Base-by-base conservation (phyloP, 2,329 filamentous ascomycete genomes). In the Plenodomus biglobosus region DNA sequence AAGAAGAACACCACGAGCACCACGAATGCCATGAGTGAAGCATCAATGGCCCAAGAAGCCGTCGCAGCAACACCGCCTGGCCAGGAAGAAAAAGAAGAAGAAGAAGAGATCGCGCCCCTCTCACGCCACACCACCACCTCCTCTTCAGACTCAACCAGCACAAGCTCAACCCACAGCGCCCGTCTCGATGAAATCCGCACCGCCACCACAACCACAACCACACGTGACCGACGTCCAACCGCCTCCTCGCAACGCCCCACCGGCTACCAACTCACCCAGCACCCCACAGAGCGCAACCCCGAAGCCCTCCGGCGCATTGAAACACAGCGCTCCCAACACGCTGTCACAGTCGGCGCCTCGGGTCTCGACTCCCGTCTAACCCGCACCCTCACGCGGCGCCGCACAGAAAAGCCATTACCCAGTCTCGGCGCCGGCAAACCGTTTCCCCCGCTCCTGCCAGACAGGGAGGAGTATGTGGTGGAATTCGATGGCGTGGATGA, bases 401-500 rank as follows among this genome's bases (percentile, higher is more conserved):
- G 53, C 24, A 63, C 64, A 4, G 57, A 67, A 35, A 82, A 73
- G 64, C 84, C 86, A 1, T 66, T 91, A 45, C 88, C 88, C 0
- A 71, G 74, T 11, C 86, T 91, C 66, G 88, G 88, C 24, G 83
- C 78, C 41, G 86, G 85, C 15, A 92, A 90, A 73, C 80, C 85
- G 1, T 90, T 85, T 61, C 88, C 88, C 1, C 87, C 87, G 2
- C 77, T 74, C 0, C 69, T 92, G 38, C 87, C 87, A 1, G 83
- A 85, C 3, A 78, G 81, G 58, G 88, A 92, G 61, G 84, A 88
- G 55, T 92, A 92, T 64, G 87, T 91, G 0, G 88, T 92, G 39
- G 88, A 82, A 44, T 96, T 95, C 63, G 86, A 92, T 58, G 90
- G 90, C 0, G 86, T 84, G 1, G 80, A 91, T 55, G 91, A 96